Evolutionary conservation across 495 filamentous ascomycete species (phyloP), one percentile per base, ranked within the genome.

Genomic region (Xylaria grammica): DNA sequence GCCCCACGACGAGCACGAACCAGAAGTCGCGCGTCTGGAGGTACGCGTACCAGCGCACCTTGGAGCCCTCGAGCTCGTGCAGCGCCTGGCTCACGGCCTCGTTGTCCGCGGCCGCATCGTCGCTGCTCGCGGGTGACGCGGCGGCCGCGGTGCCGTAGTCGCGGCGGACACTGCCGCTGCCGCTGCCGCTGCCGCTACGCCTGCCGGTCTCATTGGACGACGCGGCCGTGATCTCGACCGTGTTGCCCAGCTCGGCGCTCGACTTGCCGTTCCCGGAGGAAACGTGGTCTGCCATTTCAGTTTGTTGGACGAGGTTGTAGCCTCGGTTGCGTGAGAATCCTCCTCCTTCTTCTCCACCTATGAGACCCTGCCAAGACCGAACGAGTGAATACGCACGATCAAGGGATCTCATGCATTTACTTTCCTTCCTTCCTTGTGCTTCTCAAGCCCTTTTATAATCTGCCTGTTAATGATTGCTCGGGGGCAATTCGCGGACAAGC

Each of bases 11-110:
- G 69, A 99, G 78, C 44, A 94, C 85, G 63, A 91, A 79, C 79
- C 91, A 99, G 77, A 99, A 99, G 69, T 97, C 90, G 65, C 82
- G 83, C 22, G 95, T 97, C 65, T 78, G 83, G 52, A 98, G 81
- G 76, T 92, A 97, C 2, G 90, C 86, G 76, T 94, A 93, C 78
- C 86, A 88, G 45, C 83, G 83, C 68, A 84, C 79, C 73, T 89
- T 77, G 67, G 71, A 77, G 45, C 74, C 75, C 69, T 83, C 81
- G 45, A 84, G 69, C 7, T 77, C 72, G 19, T 79, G 76, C 60
- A 85, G 69, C 34, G 71, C 81, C 51, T 71, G 68, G 38, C 66
- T 65, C 61, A 74, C 75, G 24, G 70, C 65, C 62, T 71, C 65
- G 44, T 66, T 63, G 54, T 67, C 72, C 22, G 50, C 59, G 29